These are phyloP conservation scores for Camelina neglecta DNA, from an alignment of 345 rosid species.

Conservation along the genomic window DNA sequence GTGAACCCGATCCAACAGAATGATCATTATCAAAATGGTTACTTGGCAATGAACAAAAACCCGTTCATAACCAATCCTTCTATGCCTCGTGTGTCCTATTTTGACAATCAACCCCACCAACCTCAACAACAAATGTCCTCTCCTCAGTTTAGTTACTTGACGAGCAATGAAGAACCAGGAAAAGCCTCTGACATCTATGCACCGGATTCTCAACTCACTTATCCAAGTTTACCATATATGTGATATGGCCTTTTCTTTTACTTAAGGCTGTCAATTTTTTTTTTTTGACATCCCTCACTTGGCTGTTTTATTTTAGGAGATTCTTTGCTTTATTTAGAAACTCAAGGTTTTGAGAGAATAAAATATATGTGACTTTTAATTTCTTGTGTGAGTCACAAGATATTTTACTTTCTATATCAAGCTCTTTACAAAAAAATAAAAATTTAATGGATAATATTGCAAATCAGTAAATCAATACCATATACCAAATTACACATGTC, in stretches of 20 bases:
- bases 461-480: too few relatives aligned
- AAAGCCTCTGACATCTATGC: neutral
- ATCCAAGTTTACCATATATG: constrained; percentile 5
- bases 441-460: too few relatives aligned
- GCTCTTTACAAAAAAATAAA: too few relatives aligned
- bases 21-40: neutral
- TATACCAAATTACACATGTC: too few relatives aligned
- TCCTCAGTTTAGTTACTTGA: neutral
- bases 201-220: neutral
- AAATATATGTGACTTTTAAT: too few relatives aligned
- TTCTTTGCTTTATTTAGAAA: too few relatives aligned
- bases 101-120: neutral
- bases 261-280: too few relatives aligned
- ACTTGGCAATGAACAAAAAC: constrained; percentile 9
- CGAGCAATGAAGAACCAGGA: neutral
- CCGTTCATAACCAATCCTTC: constrained; percentile 8
- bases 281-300: too few relatives aligned
- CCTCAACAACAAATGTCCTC: neutral
- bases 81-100: neutral
- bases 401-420: too few relatives aligned
- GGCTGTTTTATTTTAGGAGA: too few relatives aligned
- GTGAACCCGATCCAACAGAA: constrained; percentile 2
- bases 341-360: too few relatives aligned
- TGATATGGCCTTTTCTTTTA: neutral
- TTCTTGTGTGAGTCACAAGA: too few relatives aligned